Base-by-base conservation (phyloP, 306 rosid species). In the Pyrus betulifolia region DNA sequence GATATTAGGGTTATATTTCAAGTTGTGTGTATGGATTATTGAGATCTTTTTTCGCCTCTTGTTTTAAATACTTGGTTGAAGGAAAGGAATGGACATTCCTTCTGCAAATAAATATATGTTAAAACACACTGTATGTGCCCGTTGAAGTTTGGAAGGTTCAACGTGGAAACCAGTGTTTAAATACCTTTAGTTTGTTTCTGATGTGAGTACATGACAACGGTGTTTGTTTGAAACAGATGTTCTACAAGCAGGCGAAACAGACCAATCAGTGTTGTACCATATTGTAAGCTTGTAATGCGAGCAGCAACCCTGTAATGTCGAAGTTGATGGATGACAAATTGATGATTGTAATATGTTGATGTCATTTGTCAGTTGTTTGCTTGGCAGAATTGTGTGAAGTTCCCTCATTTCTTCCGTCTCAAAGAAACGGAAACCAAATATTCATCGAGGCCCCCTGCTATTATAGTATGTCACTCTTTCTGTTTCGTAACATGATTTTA, bases 181-280 rank as follows among this genome's bases (percentile, higher is more conserved):
- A 4, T 49, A 45, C 58, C 5, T 17, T 18, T 21, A 71, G 46
- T 19, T 55, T 19, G 67, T 40, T 51, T 58, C 83, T 83, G 81
- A 81, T 67, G 11, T 69, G 72, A 58, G 42, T 63, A 79, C 46
- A 75, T 74, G 65, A 71, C 72, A 66, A 22, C 22, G 73, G 70
- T 60, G 79, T 70, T 74, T 78, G 23, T 88, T 80, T 86, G 88
- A 58, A 87, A 88, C 97, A 96, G 98, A 92, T 96, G 99, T 96
- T 96, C 90, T 96, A 96, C 92, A 96, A 92, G 81, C 98, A 92
- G 81, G 98, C 99, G 0, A 96, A 96, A 30, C 86, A 96, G 89
- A 85, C 99, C 79, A 96, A 92, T 69, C 89, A 84, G 77, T 96
- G 99, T 72, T 96, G 99, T 88, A 82, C 90, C 63, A 82, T 96